Evolutionary conservation across 2,329 filamentous ascomycete species (phyloP), one percentile per base, ranked within the genome.

Genomic region (Fusarium pininemorale): DNA sequence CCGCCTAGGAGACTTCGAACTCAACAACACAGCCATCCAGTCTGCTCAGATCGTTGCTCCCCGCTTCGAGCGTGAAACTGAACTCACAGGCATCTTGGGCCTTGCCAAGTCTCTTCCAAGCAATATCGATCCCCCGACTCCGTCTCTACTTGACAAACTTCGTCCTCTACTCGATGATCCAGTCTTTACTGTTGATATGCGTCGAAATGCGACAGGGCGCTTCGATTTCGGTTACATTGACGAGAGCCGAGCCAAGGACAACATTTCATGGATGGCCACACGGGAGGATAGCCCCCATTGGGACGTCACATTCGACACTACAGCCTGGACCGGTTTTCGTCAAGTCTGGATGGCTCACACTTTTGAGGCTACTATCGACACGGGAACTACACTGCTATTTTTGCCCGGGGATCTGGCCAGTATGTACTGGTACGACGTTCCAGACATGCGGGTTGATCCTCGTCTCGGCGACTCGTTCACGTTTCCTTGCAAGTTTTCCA

Each of bases 371-470:
- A 91, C 92, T 63, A 85, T 89, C 35, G 92, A 94, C 81, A 94
- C 92, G 6, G 92, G 91, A 30, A 92, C 91, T 8, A 90, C 91
- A 2, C 84, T 94, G 60, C 84, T 94, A 79, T 87, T 93, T 56
- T 82, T 92, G 32, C 87, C 89, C 37, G 82, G 86, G 22, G 82
- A 85, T 14, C 83, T 92, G n/a, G 88, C 88, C 5, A 79, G 85
- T 35, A 84, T 85, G 39, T 94, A 93, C 82, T 94, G 91, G 82
- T 79, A 79, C 37, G 80, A 85, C 54, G 87, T 93, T 6, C 78
- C 85, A 1, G 84, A 86, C 14, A 87, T 91, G 14, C 80, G 84
- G 18, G 82, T 90, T 78, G 86, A 86, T 55, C 80, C 82, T 12
- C 77, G 79, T 30, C 64, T 81, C 53, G 81, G 83, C 20, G 86